Conservation (phyloP, 2,329 filamentous ascomycete genomes). For the Stachybotrys elegans region DNA sequence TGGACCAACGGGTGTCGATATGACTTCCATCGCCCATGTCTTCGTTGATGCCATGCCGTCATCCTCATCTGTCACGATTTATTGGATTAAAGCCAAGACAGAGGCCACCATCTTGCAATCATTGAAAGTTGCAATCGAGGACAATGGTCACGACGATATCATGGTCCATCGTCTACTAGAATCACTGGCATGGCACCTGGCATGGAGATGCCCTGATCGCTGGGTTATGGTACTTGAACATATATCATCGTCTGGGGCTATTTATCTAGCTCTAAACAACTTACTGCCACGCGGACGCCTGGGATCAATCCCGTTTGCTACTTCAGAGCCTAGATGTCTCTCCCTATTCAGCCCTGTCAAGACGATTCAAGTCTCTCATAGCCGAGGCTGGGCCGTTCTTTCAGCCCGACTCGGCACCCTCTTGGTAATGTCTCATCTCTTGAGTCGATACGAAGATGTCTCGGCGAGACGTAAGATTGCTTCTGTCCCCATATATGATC, state of each 20-base stretch:
- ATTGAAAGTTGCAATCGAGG: neutral
- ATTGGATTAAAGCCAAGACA: neutral
- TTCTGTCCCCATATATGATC: too few species aligned
- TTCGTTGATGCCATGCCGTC: neutral
- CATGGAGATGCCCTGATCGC: neutral
- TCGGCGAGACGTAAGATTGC: neutral
- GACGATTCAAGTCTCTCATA: neutral
- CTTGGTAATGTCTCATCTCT: neutral
- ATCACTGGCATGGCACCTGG: neutral
- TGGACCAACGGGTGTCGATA: neutral
- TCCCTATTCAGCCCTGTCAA: neutral
- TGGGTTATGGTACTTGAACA: neutral
- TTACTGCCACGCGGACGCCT: neutral
- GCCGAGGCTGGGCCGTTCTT: neutral
- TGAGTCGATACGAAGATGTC: neutral
- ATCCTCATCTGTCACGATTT: neutral
- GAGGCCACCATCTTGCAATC: neutral
- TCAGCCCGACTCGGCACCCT: neutral
- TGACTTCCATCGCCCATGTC: neutral
- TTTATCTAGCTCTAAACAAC: neutral
- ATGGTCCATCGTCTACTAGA: too few species aligned
- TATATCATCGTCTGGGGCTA: neutral
- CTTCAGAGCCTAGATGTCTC: neutral
- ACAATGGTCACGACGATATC: too few species aligned
- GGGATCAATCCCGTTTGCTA: neutral